Conservation (phyloP, 371 early-diverging fungal species). For the Amoeboaphelidium occidentale region DNA sequence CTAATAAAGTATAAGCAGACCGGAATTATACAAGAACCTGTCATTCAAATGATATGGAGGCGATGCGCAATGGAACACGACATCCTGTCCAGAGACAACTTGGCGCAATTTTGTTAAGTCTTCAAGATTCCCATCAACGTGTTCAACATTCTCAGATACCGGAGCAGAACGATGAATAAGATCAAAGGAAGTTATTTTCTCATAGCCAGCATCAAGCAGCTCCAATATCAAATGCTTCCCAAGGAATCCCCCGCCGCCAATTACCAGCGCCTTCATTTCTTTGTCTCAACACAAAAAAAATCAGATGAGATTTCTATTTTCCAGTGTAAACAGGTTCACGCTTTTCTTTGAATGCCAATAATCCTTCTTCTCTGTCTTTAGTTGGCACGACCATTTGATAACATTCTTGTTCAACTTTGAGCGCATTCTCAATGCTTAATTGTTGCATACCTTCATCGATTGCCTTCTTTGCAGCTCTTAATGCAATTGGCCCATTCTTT, state of each 20-base stretch:
- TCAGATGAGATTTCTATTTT: conserved; percentile 22
- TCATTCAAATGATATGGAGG: neutral
- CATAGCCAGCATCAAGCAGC: neutral
- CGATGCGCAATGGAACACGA: neutral
- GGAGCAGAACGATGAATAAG: no score
- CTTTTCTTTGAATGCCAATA: conserved; percentile 39
- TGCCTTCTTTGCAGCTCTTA: conserved; percentile 65
- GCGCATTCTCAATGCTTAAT: conserved; percentile 36
- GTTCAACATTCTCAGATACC: no score
- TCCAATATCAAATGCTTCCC: neutral
- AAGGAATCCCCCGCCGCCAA: neutral
- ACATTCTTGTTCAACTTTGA: conserved; percentile 80
- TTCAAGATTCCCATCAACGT: no score
- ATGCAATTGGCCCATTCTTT: conserved; percentile 56
- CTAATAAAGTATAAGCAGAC: no score
- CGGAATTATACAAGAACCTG: no score
- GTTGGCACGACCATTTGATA: conserved; percentile 84
- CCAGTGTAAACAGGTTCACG: conserved; percentile 67
- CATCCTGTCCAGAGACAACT: neutral
- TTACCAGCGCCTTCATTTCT: neutral
- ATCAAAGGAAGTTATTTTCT: neutral
- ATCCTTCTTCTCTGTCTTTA: conserved; percentile 76
- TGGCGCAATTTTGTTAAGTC: neutral
- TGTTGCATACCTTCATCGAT: conserved; percentile 51
- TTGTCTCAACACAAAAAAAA: neutral